phyloP scores from a whole-genome alignment of 2,329 filamentous ascomycete species.

The Penicillium sp. region DNA sequence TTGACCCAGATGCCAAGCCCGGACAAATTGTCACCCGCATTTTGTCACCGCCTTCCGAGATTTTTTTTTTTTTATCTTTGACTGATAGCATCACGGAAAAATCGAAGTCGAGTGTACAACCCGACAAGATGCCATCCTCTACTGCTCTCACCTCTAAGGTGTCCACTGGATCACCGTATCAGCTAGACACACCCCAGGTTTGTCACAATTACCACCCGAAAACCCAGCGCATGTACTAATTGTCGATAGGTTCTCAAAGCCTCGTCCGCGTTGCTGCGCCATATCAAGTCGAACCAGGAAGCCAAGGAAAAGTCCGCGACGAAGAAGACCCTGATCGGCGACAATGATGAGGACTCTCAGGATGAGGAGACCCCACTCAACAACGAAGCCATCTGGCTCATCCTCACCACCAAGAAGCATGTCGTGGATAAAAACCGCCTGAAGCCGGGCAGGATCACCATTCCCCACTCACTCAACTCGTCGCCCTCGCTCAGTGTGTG shows the following conservation, averaged over 20 bases:
- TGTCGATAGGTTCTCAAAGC: slow-evolving; percentile 52
- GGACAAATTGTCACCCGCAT: slow-evolving; percentile 33
- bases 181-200: slow-evolving; percentile 47
- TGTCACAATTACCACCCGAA: slow-evolving; percentile 5
- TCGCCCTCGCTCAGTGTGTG: slow-evolving; percentile 67
- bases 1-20: slow-evolving; percentile 21
- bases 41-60: slow-evolving; percentile 36
- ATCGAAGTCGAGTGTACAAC: slow-evolving; percentile 25
- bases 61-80: slow-evolving; percentile 35
- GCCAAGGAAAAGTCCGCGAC: slow-evolving; percentile 46
- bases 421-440: slow-evolving; percentile 68
- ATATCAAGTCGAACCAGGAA: slow-evolving; percentile 50
- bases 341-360: slow-evolving; percentile 37
- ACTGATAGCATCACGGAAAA: slow-evolving; percentile 27
- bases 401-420: slow-evolving; percentile 61
- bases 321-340: slow-evolving; percentile 48
- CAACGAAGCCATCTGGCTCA: slow-evolving; percentile 56
- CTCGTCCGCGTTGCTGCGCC: slow-evolving; percentile 54
- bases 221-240: slow-evolving; percentile 12
- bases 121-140: slow-evolving; percentile 38
- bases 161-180: slow-evolving; percentile 43
- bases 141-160: slow-evolving; percentile 41
- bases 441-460: slow-evolving; percentile 74
- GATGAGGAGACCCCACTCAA: slow-evolving; percentile 43
- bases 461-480: slow-evolving; percentile 71